phyloP scores from a whole-genome alignment of 2,329 filamentous ascomycete genomes.

The Aspergillus floridensis region DNA sequence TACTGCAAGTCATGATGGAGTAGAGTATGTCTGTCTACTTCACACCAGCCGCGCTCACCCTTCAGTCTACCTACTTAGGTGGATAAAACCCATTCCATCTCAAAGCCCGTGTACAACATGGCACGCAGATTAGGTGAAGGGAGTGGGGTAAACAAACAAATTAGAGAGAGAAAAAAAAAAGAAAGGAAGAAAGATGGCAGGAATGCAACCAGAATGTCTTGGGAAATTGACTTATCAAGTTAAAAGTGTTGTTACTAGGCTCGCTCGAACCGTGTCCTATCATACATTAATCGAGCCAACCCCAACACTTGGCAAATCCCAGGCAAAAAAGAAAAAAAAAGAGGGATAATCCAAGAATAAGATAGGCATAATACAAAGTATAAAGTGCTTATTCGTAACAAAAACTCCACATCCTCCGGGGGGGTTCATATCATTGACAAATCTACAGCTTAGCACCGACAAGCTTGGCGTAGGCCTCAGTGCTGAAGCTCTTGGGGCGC shows the following conservation, averaged over 20 bases:
- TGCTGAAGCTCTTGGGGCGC: conserved; percentile 98
- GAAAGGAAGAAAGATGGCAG: too few species aligned
- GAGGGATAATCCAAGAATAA: conserved; percentile 13
- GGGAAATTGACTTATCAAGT: conserved; percentile 9
- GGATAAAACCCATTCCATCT: too few species aligned
- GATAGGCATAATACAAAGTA: conserved; percentile 24
- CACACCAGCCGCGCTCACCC: too few species aligned
- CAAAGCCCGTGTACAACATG: too few species aligned
- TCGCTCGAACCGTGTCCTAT: conserved; percentile 41
- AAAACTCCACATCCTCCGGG: conserved; percentile 11
- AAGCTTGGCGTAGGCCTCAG: conserved; percentile 92
- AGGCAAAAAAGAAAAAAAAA: conserved; percentile 3
- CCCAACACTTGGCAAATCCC: conserved; percentile 32
- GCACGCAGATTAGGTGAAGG: too few species aligned
- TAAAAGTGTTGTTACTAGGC: conserved; percentile 38
- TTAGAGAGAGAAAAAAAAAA: too few species aligned
- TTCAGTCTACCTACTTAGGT: too few species aligned
- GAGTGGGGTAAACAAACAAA: too few species aligned
- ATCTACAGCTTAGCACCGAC: conserved; percentile 83
- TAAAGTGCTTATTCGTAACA: conserved; percentile 20
- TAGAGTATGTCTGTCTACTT: too few species aligned
- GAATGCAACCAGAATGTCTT: not conserved
- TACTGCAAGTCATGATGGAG: too few species aligned
- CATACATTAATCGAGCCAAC: conserved; percentile 37
- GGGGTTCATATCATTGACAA: conserved; percentile 15